Percentiles rank a stretch among this genome's conserved stretches.
Evolutionary conservation across 495 filamentous ascomycete species (phyloP).

Genomic region (Opeltia flavorubescens): DNA sequence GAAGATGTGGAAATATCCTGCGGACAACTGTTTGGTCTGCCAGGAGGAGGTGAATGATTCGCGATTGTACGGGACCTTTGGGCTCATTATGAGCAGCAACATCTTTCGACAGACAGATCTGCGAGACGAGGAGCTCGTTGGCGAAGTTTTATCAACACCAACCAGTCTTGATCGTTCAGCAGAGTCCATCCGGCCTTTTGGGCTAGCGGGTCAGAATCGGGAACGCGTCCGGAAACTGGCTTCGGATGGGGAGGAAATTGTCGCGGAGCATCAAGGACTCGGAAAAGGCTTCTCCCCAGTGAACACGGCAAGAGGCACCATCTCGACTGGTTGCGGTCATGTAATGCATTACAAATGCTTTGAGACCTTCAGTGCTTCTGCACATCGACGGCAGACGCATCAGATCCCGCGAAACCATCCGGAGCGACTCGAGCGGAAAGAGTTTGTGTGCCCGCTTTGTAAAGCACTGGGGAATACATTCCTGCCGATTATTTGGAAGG

Average conservation of each 20-base stretch:
- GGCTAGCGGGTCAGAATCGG: conserved; percentile 75
- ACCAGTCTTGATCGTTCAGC: conserved; percentile 70
- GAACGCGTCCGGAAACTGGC: conserved; percentile 60
- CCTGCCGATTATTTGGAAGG: conserved; percentile 89
- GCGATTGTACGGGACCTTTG: conserved; percentile 82
- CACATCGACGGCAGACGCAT: conserved; percentile 64
- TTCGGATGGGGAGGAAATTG: conserved; percentile 51
- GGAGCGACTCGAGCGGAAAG: conserved; percentile 56
- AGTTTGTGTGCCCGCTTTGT: conserved; percentile 96
- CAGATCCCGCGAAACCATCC: conserved; percentile 91
- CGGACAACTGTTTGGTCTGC: conserved; percentile 86
- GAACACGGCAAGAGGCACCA: conserved; percentile 56
- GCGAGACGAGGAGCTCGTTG: conserved; percentile 65
- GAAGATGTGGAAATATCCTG: conserved; percentile 85
- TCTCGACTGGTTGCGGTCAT: conserved; percentile 86
- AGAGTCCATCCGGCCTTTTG: conserved; percentile 71
- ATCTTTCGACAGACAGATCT: conserved; percentile 78
- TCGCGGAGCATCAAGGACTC: conserved; percentile 63
- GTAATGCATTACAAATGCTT: conserved; percentile 98
- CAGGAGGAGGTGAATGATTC: conserved; percentile 91
- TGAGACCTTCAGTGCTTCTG: conserved; percentile 74
- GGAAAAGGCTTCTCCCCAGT: conserved; percentile 74
- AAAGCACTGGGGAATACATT: conserved; percentile 95
- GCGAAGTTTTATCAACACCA: conserved; percentile 67
- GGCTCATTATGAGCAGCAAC: conserved; percentile 71